These are phyloP conservation scores for Lentinula sp. DNA, from an alignment of 768 basidiomycete species.

Conservation along the genomic window DNA sequence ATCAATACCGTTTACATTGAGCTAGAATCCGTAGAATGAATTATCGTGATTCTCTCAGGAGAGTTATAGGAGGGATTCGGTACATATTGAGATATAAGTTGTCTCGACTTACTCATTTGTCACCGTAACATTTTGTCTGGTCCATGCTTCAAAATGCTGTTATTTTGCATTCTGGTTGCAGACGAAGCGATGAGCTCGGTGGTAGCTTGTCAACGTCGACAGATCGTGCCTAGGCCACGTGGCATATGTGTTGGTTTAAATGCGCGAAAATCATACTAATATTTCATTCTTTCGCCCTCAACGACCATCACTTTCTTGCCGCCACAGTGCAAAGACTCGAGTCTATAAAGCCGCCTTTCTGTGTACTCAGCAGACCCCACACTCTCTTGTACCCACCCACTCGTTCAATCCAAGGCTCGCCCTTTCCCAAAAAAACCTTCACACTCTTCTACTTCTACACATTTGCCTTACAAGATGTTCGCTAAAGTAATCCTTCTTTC, in stretches of 20 bases:
- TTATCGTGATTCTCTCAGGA: too few relatives aligned
- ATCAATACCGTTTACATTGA: too few relatives aligned
- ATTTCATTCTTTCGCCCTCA: background rate
- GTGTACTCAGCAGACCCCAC: background rate
- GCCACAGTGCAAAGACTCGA: background rate
- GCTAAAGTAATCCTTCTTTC: slow-evolving; percentile 40
- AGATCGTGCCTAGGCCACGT: background rate
- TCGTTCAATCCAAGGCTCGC: background rate
- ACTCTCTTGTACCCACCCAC: background rate
- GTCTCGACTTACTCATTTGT: too few relatives aligned
- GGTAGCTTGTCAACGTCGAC: background rate
- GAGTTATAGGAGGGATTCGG: too few relatives aligned
- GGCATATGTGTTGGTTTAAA: background rate
- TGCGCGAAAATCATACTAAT: background rate
- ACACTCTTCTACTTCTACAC: background rate
- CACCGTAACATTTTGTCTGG: too few relatives aligned
- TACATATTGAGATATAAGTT: too few relatives aligned
- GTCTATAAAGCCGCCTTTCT: background rate
- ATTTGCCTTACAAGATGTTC: slow-evolving; percentile 46
- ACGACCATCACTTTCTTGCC: slow-evolving; percentile 1
- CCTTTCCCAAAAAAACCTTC: background rate
- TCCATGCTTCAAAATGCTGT: background rate
- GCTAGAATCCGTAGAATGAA: too few relatives aligned
- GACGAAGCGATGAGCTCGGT: background rate
- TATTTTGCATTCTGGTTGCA: background rate